phyloP scores from a whole-genome alignment of 2,329 filamentous ascomycete species.

The Fusarium nematophilum region DNA sequence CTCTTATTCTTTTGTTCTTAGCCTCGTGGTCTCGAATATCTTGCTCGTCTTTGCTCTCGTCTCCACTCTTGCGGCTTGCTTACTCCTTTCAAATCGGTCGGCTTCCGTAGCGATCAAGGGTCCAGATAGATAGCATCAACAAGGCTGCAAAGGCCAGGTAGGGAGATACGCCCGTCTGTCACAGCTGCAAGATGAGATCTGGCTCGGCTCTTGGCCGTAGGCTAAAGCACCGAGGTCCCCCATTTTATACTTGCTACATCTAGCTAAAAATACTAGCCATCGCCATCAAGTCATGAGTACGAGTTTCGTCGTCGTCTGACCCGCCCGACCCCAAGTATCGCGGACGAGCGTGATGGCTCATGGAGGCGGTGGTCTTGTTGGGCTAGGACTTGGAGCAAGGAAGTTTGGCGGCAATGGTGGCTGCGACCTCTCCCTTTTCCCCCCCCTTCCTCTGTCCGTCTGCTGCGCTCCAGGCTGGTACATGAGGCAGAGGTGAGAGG shows the following conservation, averaged over 20 bases:
- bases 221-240: constrained; percentile 28
- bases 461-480: constrained; percentile 18
- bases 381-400: constrained; percentile 28
- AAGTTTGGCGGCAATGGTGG: constrained; percentile 38
- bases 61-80: constrained; percentile 34
- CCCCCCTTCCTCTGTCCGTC: constrained; percentile 30
- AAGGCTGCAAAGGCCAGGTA: constrained; percentile 18
- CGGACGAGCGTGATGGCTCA: constrained; percentile 15
- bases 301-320: constrained; percentile 38
- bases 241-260: constrained; percentile 43
- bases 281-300: constrained; percentile 42
- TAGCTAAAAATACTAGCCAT: constrained; percentile 43
- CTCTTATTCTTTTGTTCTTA: constrained; percentile 37
- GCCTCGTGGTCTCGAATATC: constrained; percentile 31
- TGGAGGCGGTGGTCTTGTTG: constrained; percentile 31
- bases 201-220: constrained; percentile 16
- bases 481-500: constrained; percentile 28
- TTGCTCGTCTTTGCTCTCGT: constrained; percentile 27
- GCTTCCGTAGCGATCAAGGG: constrained; percentile 4
- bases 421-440: constrained; percentile 7
- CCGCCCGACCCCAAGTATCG: constrained; percentile 35
- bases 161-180: constrained; percentile 33
- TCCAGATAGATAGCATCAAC: constrained; percentile 5
- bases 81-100: constrained; percentile 30
- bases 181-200: constrained; percentile 44